phyloP scores from a whole-genome alignment of 768 basidiomycete species.

The Pleurotus platypus region DNA sequence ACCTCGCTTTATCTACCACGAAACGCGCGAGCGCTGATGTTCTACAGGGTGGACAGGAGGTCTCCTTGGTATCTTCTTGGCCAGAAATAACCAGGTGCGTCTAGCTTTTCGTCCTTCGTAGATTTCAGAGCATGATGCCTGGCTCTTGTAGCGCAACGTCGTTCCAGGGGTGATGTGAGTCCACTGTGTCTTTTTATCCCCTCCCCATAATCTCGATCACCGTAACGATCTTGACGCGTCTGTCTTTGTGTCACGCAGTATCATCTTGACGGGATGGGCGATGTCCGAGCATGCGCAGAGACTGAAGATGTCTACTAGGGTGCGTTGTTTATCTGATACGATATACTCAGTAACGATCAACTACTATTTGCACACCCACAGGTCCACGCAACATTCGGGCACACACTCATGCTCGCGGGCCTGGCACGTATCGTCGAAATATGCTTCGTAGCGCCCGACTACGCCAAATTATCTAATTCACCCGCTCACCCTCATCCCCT shows the following conservation, averaged over 20 bases:
- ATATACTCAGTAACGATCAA: not conserved
- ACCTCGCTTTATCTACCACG: not conserved
- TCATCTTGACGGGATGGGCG: slow-evolving; percentile 90
- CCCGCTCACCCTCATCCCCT: too few species aligned
- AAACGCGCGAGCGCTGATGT: slow-evolving; percentile 3
- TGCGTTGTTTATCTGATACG: slow-evolving; percentile 21
- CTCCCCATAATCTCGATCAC: not conserved
- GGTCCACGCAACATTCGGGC: slow-evolving; percentile 86
- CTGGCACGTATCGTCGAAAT: slow-evolving; percentile 78
- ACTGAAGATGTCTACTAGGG: slow-evolving; percentile 80
- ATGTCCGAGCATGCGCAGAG: slow-evolving; percentile 90
- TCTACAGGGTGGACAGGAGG: slow-evolving; percentile 87
- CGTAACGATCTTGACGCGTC: too few species aligned
- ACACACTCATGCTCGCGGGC: slow-evolving; percentile 82
- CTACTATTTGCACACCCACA: slow-evolving; percentile 18
- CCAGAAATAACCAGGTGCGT: slow-evolving; percentile 70
- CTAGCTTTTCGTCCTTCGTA: not conserved
- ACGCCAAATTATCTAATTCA: too few species aligned
- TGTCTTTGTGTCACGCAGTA: slow-evolving; percentile 33
- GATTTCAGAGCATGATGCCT: not conserved
- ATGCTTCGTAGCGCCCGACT: slow-evolving; percentile 58
- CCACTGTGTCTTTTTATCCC: not conserved
- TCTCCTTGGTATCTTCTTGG: slow-evolving; percentile 79
- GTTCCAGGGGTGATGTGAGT: slow-evolving; percentile 77
- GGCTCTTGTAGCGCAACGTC: slow-evolving; percentile 56